Base-by-base conservation (phyloP, 1,284 basidiomycete species). In the Irpex sp. region DNA sequence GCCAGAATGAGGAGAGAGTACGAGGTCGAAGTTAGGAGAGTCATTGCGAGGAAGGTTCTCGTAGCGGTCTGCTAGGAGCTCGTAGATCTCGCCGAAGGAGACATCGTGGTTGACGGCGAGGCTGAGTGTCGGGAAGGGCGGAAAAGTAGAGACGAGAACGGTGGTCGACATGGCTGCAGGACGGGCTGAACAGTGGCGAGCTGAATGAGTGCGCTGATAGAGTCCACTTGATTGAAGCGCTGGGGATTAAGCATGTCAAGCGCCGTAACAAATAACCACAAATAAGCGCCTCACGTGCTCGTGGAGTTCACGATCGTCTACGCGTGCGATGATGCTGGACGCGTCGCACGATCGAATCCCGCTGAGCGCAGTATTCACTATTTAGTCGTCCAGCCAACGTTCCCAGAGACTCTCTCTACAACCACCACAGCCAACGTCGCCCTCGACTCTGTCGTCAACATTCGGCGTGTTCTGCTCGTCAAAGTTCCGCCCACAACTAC, bases 111-210 rank as follows among this genome's bases (percentile, higher is more conserved):
- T 82, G 0, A 88, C 80, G 3, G 80, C 78, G 61, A 94, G 78
- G 11, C 86, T 84, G 26, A 93, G 76, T 1, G 91, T 88, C 0
- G 88, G 83, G 74, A 93, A 93, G 2, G 93, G 92, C 11, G 88
- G 72, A 71, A 93, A 93, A 1, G 91, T 80, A 7, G 89, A 86
- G 66, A 94, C 81, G 66, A 94, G 82, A 57, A 93, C 73, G 61
- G 79, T 81, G 63, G 78, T 80, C 54, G 78, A 77, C 79, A 82
- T 83, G 57, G 47, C 26, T 48, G 56, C 3, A 7, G 59, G 56
- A 47, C 40, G 40, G 5, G 31, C 31, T 6, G 31, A 0, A 11
- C 13, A 11, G 40, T 47, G 31, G 31, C 31, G 31, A 31, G 31
- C 31, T 55, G 52, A 55, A 17, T 21, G 19, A 34, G 52, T 21